Percentiles rank a stretch among this genome's conserved stretches.
phyloP scores from a whole-genome alignment of 2,329 filamentous ascomycete genomes.

The Colletotrichum limetticola region DNA sequence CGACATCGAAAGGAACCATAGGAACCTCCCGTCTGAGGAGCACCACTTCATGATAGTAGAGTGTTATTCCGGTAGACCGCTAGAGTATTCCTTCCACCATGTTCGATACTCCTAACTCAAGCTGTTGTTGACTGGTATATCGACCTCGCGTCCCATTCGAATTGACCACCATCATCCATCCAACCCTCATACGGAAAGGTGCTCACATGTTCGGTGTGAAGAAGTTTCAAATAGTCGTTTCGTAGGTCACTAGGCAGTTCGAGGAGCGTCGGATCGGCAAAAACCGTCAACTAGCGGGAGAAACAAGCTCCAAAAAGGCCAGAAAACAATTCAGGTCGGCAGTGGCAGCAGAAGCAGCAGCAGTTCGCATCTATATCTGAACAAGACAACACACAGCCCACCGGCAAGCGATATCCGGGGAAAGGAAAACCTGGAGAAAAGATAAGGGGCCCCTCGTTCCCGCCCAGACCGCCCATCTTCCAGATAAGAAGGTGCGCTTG shows the following conservation, averaged over 20 bases:
- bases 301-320: no score
- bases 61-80: background rate
- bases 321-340: background rate
- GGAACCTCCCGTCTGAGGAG: background rate
- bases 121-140: background rate
- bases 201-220: background rate
- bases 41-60: background rate
- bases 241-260: background rate
- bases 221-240: background rate
- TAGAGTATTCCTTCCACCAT: background rate
- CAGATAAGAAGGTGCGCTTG: conserved; percentile 17
- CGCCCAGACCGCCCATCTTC: background rate
- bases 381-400: background rate
- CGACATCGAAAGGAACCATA: background rate
- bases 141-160: background rate
- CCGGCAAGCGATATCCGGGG: background rate
- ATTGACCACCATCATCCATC: background rate
- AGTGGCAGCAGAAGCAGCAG: background rate
- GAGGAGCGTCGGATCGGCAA: background rate
- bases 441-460: conserved; percentile 6
- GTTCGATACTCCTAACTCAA: background rate
- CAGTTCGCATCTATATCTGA: conserved; percentile 2
- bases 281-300: background rate
- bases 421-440: conserved; percentile 15
- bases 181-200: background rate